Evolutionary conservation across 805 yeast genomes (phyloP), one percentile per base, ranked within the genome.

Genomic region (Cyberlindnera maritima): DNA sequence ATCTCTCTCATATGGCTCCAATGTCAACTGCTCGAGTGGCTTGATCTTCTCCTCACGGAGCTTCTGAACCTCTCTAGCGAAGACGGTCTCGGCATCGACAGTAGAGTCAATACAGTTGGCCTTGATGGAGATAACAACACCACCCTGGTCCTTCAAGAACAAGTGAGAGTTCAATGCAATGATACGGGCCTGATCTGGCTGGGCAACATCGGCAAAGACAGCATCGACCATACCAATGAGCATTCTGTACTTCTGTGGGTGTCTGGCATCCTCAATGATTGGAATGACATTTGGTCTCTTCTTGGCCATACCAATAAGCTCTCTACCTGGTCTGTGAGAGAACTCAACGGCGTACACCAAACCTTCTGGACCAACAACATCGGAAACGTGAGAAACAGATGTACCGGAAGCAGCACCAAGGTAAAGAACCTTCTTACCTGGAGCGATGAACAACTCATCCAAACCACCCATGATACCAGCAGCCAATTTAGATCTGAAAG

Each of bases 391-490:
- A 43, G 97, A 89, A 50, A 94, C 99, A 47, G 98, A 91, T 45
- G 99, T 94, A 79, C 99, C 99, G 47, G 97, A 89, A 61, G 99
- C 99, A 64, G 99, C 99, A 81, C 99, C 99, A 65, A 94, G 75
- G 72, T 94, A 94, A 55, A 94, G 78, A 45, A 94, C 98, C 78
- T 94, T 94, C 77, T 88, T 89, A 67, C 99, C 99, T 65, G 99
- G 99, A 48, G 88, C 95, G 72, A 94, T 87, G 78, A 90, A 95
- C 61, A 94, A 75, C 76, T 94, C 97, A 69, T 92, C 99, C 61
- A 94, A 75, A 86, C 99, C 99, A 76, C 99, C 99, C 89, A 94
- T 88, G 60, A 94, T 88, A 87, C 99, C 99, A 54, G 99, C 99
- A 69, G 99, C 99, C 76, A 94, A 79, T 81, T 94, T 94, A 50